Conservation (phyloP, 768 basidiomycete species). For the Tremella mesenterica region DNA sequence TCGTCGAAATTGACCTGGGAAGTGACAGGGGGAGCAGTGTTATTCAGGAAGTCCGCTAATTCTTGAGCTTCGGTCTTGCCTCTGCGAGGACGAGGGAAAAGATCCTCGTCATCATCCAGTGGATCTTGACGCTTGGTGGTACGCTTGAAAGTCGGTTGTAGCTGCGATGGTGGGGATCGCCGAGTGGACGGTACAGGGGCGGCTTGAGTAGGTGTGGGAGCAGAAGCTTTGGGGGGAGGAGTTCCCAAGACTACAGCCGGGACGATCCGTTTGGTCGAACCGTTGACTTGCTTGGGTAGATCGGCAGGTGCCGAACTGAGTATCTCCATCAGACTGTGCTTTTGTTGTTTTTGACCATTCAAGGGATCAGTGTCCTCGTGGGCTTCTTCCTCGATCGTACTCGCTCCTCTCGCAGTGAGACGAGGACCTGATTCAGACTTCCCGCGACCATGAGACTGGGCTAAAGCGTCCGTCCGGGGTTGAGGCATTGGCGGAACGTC, state of each 20-base stretch:
- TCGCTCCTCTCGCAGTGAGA: slow-evolving; percentile 9
- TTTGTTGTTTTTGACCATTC: slow-evolving; percentile 4
- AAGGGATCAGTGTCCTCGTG: slow-evolving; percentile 5
- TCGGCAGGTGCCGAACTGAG: slow-evolving; percentile 17
- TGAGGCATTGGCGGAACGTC: background rate
- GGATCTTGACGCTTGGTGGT: slow-evolving; percentile 1
- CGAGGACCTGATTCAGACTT: slow-evolving; percentile 2
- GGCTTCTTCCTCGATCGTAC: slow-evolving; percentile 15
- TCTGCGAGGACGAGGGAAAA: background rate
- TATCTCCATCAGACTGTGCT: slow-evolving; percentile 30
- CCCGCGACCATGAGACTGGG: background rate
- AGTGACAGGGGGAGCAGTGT: slow-evolving; percentile 24
- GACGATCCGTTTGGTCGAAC: slow-evolving; percentile 12
- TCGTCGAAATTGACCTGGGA: background rate
- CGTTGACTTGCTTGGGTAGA: background rate
- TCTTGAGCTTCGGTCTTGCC: slow-evolving; percentile 26
- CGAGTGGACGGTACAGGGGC: background rate
- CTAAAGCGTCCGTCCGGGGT: background rate
- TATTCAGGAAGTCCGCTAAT: slow-evolving; percentile 35
- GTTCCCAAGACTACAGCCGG: slow-evolving; percentile 33
- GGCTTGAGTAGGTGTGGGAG: background rate
- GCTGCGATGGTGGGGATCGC: slow-evolving; percentile 1
- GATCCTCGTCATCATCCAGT: slow-evolving; percentile 10
- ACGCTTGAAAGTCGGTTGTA: background rate
- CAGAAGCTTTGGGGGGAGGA: slow-evolving; percentile 19